Base-by-base conservation (phyloP, 2,329 filamentous ascomycete species). In the Plectosphaerella cucumerina region DNA sequence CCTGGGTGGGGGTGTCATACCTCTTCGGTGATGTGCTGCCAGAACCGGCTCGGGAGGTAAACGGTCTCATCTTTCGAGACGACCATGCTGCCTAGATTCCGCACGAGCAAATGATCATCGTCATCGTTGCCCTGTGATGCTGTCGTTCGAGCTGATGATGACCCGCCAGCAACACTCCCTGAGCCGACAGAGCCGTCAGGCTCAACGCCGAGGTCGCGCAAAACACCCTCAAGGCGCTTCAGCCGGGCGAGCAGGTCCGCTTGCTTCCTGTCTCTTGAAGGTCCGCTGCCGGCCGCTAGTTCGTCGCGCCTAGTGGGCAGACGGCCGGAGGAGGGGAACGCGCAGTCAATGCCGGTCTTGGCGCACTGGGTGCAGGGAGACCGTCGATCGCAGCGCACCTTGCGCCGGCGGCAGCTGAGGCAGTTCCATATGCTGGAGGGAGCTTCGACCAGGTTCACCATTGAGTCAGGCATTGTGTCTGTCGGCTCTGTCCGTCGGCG, bases 371-470 rank as follows among this genome's bases (percentile, higher is more conserved):
- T 62, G 54, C 72, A 75, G 2, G 70, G 71, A 39, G 66, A 67
- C 48, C 60, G 63, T 14, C 71, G 66, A 53, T 75, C 72, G 53
- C 72, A 75, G 50, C 66, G 68, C 8, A 70, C 65, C 59, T 75
- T 75, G 52, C 72, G 70, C 18, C 59, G 60, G 53, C 73, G 72
- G 51, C 72, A 75, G 42, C 64, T 59, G 3, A 62, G 61, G 57
- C 71, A 75, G 18, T 42, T 42, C 39, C 39, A 42, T 18, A 42
- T 20, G 39, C 18, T 31, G 8, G 26, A 31, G 26, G 26, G 26
- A 2, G 26, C 8, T 31, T 31, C 26, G 26, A 9, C 26, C 8
- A 11, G 26, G 12, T 31, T 31, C 26, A 31, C 12, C 2, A 11
- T 31, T 31, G 8, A 31, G 9, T 31, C 8, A 11, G 26, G 26